These are phyloP conservation scores for Lippia alba DNA, from an alignment of 305 asterid genomes.

Conservation along the genomic window DNA sequence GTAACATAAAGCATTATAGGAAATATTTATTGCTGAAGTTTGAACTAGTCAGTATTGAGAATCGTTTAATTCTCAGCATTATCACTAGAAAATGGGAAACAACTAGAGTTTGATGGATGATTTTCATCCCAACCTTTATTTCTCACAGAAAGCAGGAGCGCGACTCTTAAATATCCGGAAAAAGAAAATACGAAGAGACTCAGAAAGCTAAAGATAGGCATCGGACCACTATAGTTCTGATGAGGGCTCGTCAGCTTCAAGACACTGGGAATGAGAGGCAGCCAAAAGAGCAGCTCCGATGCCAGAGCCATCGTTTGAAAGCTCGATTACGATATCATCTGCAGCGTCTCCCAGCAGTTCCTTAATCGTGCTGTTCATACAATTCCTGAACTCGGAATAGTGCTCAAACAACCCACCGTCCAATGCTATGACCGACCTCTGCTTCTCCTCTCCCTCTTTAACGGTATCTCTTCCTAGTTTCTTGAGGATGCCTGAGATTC, in stretches of 20 bases:
- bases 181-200: background rate
- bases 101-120: background rate
- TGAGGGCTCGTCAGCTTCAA: conserved; percentile 48
- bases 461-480: conserved; percentile 71
- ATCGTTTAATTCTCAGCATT: background rate
- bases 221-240: background rate
- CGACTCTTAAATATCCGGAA: background rate
- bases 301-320: conserved; percentile 84
- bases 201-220: background rate
- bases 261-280: conserved; percentile 81
- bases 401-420: conserved; percentile 88
- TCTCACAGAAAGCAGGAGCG: background rate
- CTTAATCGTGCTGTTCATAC: conserved; percentile 57
- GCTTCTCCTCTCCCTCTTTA: conserved; percentile 54
- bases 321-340: conserved; percentile 48
- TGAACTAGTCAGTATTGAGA: background rate
- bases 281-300: conserved; percentile 94
- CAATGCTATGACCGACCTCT: conserved; percentile 71
- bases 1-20: too few relatives aligned
- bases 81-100: background rate
- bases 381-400: conserved; percentile 69
- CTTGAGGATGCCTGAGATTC: conserved; percentile 72
- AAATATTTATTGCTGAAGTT: background rate
- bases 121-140: background rate
- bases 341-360: conserved; percentile 74